A percentile compares a stretch with the other conserved stretches of the same genome.
Conservation (phyloP, 2,329 filamentous ascomycete genomes). For the Lachnellula cervina region DNA sequence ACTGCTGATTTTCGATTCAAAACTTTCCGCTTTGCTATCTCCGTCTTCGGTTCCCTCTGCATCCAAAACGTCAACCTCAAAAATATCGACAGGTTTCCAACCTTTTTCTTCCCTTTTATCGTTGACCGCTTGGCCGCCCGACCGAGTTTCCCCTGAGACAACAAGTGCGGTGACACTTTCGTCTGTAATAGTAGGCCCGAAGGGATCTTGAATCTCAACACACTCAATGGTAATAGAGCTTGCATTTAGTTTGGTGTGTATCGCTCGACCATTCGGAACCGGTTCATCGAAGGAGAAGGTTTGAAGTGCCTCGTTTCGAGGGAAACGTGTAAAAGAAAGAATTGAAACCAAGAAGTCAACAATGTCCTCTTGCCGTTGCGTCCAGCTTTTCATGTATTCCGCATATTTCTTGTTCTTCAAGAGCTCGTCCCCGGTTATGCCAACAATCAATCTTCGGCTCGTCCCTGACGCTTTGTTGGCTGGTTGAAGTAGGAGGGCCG, state of each 20-base stretch:
- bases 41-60: slow-evolving; percentile 50
- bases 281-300: slow-evolving; percentile 18
- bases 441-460: slow-evolving; percentile 65
- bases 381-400: slow-evolving; percentile 76
- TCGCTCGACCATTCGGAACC: slow-evolving; percentile 43
- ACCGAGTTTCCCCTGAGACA: slow-evolving; percentile 81
- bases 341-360: slow-evolving; percentile 69
- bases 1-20: slow-evolving; percentile 85
- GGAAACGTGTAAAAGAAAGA: slow-evolving; percentile 39
- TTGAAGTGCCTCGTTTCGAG: slow-evolving; percentile 33
- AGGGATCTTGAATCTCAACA: slow-evolving; percentile 81
- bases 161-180: slow-evolving; percentile 74
- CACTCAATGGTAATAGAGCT: slow-evolving; percentile 65
- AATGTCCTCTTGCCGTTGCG: slow-evolving; percentile 62
- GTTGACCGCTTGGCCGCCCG: slow-evolving; percentile 82
- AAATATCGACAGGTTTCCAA: slow-evolving; percentile 72
- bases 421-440: slow-evolving; percentile 83
- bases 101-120: slow-evolving; percentile 70
- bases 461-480: slow-evolving; percentile 30
- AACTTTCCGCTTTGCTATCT: slow-evolving; percentile 49
- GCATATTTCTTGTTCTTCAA: slow-evolving; percentile 86
- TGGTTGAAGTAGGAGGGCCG: slow-evolving; percentile 64
- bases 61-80: slow-evolving; percentile 86
- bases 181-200: slow-evolving; percentile 84
- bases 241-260: slow-evolving; percentile 54